Conservation (phyloP, 805 yeast genomes). For the Ogataea pignaliae region DNA sequence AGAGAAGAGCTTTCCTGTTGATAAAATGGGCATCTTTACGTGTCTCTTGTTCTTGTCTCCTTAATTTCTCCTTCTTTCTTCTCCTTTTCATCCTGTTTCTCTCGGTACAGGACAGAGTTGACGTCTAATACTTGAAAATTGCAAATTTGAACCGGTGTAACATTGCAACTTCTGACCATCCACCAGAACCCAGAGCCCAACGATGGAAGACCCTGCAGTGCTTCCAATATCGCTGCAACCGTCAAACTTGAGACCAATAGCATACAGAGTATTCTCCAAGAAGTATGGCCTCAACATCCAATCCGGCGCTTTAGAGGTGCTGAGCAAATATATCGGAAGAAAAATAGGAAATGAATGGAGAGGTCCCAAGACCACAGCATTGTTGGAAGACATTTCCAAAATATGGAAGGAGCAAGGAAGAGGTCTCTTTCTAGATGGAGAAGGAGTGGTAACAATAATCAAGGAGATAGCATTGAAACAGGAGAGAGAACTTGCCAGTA, state of each 20-base stretch:
- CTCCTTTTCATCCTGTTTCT: too few species aligned
- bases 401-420: constrained; percentile 87
- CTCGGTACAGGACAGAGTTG: too few species aligned
- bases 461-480: constrained; percentile 39
- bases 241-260: constrained; percentile 82
- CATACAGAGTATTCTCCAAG: constrained; percentile 84
- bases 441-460: constrained; percentile 58
- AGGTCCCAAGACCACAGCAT: constrained; percentile 53
- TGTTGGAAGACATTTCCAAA: constrained; percentile 73
- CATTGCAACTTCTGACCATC: too few species aligned
- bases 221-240: constrained; percentile 79
- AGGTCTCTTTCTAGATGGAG: constrained; percentile 80
- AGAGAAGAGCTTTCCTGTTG: too few species aligned
- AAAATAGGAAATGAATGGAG: constrained; percentile 87
- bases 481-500: constrained; percentile 14
- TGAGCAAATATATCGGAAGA: constrained; percentile 73
- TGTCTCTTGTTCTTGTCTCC: too few species aligned
- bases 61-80: too few species aligned
- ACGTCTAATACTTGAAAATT: too few species aligned
- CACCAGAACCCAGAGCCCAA: not conserved
- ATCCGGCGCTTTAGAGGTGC: constrained; percentile 69
- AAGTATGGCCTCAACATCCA: constrained; percentile 90
- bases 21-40: too few species aligned
- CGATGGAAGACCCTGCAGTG: constrained; percentile 35
- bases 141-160: too few species aligned